Percentiles rank a stretch among this genome's conserved stretches.
phyloP scores from a whole-genome alignment of 176 grass and related monocot genomes.

The Musa schizocarpa region DNA sequence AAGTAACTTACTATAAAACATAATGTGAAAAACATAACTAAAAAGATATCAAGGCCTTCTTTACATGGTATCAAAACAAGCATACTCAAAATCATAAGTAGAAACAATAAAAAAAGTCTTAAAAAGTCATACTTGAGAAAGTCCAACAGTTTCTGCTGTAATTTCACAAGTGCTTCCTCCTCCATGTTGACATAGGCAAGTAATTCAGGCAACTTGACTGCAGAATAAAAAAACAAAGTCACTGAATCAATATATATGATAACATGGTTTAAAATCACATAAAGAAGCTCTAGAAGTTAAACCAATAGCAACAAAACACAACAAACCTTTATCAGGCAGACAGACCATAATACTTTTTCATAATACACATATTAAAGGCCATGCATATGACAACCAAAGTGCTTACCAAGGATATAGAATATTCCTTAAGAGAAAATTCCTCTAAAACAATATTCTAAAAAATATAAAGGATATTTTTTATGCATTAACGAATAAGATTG shows the following conservation, averaged over 20 bases:
- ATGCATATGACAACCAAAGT: background rate
- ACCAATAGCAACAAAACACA: background rate
- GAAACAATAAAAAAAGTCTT: background rate
- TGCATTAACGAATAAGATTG: no score
- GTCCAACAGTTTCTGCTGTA: constrained; percentile 77
- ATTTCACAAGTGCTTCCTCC: constrained; percentile 64
- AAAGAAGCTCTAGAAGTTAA: background rate
- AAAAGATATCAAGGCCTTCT: background rate
- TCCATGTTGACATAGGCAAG: constrained; percentile 87
- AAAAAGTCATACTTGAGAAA: constrained; percentile 68
- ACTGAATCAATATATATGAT: background rate
- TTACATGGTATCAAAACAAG: background rate
- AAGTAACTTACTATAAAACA: no score
- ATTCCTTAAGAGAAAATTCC: no score
- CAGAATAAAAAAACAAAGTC: constrained; percentile 1
- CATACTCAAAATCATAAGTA: background rate
- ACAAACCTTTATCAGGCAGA: background rate
- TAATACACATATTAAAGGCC: background rate
- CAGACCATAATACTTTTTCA: background rate
- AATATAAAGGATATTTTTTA: no score
- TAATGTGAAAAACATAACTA: no score
- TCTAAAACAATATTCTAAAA: no score
- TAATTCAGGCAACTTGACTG: constrained; percentile 92
- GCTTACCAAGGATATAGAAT: no score
- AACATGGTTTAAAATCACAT: background rate